Percentiles rank a stretch among this genome's conserved stretches.
phyloP scores from a whole-genome alignment of 345 rosid species.

The Nasturtium officinale region DNA sequence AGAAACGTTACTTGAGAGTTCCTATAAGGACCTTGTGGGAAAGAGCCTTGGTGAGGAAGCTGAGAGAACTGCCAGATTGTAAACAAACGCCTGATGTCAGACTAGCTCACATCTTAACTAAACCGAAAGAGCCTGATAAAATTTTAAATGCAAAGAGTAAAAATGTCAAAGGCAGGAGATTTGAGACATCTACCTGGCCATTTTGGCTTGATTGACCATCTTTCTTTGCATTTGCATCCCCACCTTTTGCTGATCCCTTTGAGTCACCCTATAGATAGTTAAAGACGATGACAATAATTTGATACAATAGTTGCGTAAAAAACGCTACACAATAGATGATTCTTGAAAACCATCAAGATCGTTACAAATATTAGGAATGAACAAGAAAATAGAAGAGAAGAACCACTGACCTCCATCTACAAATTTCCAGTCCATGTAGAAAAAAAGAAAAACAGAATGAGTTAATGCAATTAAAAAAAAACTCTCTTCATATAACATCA shows the following conservation, averaged over 20 bases:
- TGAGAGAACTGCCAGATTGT: slow-evolving; percentile 44
- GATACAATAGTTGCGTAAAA: slow-evolving; percentile 3
- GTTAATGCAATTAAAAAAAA: slow-evolving; percentile 20
- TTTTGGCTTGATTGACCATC: slow-evolving; percentile 57
- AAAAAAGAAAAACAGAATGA: slow-evolving; percentile 23
- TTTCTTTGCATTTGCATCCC: slow-evolving; percentile 64
- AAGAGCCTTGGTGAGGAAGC: slow-evolving; percentile 64
- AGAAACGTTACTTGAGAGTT: slow-evolving; percentile 62
- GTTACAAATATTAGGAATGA: neutral
- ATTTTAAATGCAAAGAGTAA: neutral
- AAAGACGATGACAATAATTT: slow-evolving; percentile 15
- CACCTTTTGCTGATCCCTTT: slow-evolving; percentile 72
- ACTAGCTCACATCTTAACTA: neutral
- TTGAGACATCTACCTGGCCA: slow-evolving; percentile 54
- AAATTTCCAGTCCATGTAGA: slow-evolving; percentile 28
- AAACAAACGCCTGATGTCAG: slow-evolving; percentile 11
- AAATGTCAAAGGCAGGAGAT: neutral
- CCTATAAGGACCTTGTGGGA: slow-evolving; percentile 55
- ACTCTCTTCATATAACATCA: neutral
- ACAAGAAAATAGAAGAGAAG: slow-evolving; percentile 13
- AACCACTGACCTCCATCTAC: slow-evolving; percentile 83
- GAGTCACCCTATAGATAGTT: slow-evolving; percentile 65
- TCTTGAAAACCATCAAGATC: neutral
- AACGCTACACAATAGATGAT: neutral
- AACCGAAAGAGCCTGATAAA: neutral